Conservation (phyloP, 352 stramenopile genomes). For the Globisporangium camurandrum region DNA sequence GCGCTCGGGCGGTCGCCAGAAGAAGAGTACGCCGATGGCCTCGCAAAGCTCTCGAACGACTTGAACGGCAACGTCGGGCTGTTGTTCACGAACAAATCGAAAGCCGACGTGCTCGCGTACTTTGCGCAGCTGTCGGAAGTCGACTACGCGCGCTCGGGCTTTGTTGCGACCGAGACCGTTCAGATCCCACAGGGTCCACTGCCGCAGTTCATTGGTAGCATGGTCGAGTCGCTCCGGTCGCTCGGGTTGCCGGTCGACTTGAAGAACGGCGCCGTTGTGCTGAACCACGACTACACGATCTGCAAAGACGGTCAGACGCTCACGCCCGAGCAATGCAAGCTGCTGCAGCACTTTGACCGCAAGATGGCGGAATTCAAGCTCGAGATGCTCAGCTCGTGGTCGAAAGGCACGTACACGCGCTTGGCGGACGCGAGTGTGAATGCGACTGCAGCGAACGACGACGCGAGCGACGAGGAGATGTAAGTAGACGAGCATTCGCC, state of each 20-base stretch:
- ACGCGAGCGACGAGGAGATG: slow-evolving; percentile 20
- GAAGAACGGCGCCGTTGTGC: slow-evolving; percentile 91
- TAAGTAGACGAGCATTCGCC: slow-evolving; percentile 18
- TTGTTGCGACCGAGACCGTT: slow-evolving; percentile 87
- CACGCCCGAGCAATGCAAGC: slow-evolving; percentile 93
- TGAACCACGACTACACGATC: slow-evolving; percentile 90
- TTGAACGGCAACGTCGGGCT: slow-evolving; percentile 92
- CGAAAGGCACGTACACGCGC: slow-evolving; percentile 69
- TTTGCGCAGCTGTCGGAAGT: slow-evolving; percentile 88
- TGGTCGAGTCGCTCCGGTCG: slow-evolving; percentile 95
- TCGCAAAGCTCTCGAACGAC: slow-evolving; percentile 87
- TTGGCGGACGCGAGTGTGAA: slow-evolving; percentile 36
- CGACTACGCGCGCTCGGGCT: slow-evolving; percentile 93
- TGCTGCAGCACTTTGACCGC: slow-evolving; percentile 89
- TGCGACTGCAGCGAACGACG: slow-evolving; percentile 29
- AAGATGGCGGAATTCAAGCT: slow-evolving; percentile 87
- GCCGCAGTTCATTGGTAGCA: slow-evolving; percentile 91
- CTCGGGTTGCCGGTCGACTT: slow-evolving; percentile 95
- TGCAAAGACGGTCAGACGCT: slow-evolving; percentile 93
- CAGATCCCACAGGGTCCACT: slow-evolving; percentile 85
- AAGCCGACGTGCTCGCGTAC: slow-evolving; percentile 88
- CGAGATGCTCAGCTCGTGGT: slow-evolving; percentile 68
- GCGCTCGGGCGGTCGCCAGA: slow-evolving; percentile 91
- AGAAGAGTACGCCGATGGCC: slow-evolving; percentile 96
- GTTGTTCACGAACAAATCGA: slow-evolving; percentile 90